phyloP scores from a whole-genome alignment of 805 yeast species.

The Pachysolen tannophilus region DNA sequence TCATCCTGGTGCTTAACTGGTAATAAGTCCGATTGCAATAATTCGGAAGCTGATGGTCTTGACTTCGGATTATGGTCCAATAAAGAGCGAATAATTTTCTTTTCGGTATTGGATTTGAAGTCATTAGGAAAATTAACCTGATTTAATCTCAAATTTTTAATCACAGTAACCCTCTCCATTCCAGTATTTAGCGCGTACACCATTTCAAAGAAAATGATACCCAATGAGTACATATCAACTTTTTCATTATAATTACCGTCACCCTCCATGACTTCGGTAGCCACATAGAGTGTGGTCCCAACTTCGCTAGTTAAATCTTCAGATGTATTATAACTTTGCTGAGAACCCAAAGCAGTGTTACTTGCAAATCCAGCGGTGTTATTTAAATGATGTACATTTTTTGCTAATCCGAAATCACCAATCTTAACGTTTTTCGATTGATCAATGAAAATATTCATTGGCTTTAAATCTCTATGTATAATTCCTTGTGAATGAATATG shows the following conservation, averaged over 20 bases:
- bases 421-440: slow-evolving; percentile 81
- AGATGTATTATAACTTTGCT: slow-evolving; percentile 19
- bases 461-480: slow-evolving; percentile 91
- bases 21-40: slow-evolving; percentile 73
- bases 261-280: slow-evolving; percentile 76
- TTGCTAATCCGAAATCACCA: slow-evolving; percentile 97
- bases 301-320: slow-evolving; percentile 88
- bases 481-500: slow-evolving; percentile 93
- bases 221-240: slow-evolving; percentile 92
- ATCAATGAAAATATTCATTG: slow-evolving; percentile 93
- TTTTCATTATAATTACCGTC: slow-evolving; percentile 78
- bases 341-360: slow-evolving; percentile 11
- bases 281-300: slow-evolving; percentile 92
- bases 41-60: slow-evolving; percentile 73
- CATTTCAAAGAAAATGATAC: slow-evolving; percentile 95
- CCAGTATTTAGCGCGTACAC: slow-evolving; percentile 76
- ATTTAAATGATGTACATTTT: slow-evolving; percentile 58
- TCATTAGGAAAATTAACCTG: slow-evolving; percentile 63
- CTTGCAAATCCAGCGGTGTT: slow-evolving; percentile 14
- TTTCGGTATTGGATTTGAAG: slow-evolving; percentile 56
- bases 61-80: slow-evolving; percentile 71
- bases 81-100: slow-evolving; percentile 55
- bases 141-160: slow-evolving; percentile 55
- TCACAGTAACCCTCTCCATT: slow-evolving; percentile 81
- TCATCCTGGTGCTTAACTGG: slow-evolving; percentile 90